These are phyloP conservation scores for Xylariaceae sp. DNA, from an alignment of 2,329 filamentous ascomycete species.

Conservation along the genomic window DNA sequence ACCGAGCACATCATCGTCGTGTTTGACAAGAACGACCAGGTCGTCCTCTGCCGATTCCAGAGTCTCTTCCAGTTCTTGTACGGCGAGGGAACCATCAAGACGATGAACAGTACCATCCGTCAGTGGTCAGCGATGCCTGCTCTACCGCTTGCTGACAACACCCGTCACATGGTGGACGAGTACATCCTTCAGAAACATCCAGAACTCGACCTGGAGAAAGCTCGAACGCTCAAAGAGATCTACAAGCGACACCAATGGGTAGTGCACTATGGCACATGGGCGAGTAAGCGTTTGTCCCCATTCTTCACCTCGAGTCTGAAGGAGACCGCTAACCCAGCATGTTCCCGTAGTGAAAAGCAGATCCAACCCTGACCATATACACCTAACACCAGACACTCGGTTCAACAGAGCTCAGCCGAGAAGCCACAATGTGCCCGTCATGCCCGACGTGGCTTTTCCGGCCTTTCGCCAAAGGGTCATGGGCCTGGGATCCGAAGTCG, in stretches of 20 bases:
- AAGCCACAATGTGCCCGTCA: not conserved
- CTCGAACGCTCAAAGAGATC: constrained; percentile 5
- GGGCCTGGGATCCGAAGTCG: constrained; percentile 7
- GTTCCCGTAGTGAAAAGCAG: not conserved
- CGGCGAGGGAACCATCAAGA: not conserved
- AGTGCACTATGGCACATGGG: constrained; percentile 10
- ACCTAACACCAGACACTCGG: not conserved
- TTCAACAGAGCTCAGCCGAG: not conserved
- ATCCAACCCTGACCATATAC: constrained; percentile 1
- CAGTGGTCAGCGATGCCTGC: constrained; percentile 6
- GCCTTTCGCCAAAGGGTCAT: constrained; percentile 2
- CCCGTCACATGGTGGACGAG: constrained; percentile 5
- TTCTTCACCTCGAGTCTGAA: too few relatives aligned
- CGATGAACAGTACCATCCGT: constrained; percentile 2
- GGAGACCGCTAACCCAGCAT: not conserved
- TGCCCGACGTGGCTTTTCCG: not conserved
- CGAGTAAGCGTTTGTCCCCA: not conserved
- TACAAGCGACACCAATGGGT: constrained; percentile 8
- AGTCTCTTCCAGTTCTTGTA: constrained; percentile 3
- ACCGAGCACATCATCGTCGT: constrained; percentile 9
- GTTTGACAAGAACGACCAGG: constrained; percentile 4
- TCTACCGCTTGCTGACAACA: constrained; percentile 1
- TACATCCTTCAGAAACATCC: constrained; percentile 7
- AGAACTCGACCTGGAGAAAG: constrained; percentile 9
- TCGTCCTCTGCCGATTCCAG: constrained; percentile 5